Evolutionary conservation across 129 eudicot genomes (phyloP).

Genomic region (Pulicaria dysenterica): DNA sequence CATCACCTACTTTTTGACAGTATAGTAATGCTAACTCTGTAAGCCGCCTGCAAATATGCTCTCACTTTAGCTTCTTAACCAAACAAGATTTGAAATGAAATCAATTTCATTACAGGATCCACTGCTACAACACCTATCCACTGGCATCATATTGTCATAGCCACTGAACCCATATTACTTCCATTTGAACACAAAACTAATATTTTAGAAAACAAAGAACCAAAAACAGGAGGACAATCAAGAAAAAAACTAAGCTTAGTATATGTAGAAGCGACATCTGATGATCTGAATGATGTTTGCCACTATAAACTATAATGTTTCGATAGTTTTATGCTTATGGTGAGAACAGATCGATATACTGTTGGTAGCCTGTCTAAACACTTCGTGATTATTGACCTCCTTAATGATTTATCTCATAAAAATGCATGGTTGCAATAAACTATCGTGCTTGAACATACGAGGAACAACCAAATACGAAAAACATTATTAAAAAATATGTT

Average conservation of each 20-base stretch:
- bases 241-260: not conserved
- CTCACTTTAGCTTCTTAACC: not conserved
- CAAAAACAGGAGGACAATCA: not conserved
- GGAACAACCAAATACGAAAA: too few species aligned
- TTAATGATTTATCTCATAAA: not conserved
- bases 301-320: not conserved
- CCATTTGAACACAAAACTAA: not conserved
- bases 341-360: not conserved
- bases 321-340: not conserved
- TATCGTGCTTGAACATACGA: not conserved
- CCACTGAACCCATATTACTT: not conserved
- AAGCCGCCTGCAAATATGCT: constrained; percentile 62
- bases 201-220: not conserved
- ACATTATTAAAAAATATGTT: too few species aligned
- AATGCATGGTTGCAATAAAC: not conserved
- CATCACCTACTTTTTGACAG: constrained; percentile 72
- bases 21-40: constrained; percentile 82
- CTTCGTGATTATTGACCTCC: not conserved
- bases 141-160: constrained; percentile 7
- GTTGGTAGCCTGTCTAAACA: not conserved
- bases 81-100: too few species aligned
- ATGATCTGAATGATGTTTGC: constrained; percentile 1
- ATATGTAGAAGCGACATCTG: not conserved
- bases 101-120: not conserved
- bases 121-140: constrained; percentile 14